phyloP scores from a whole-genome alignment of 2,329 filamentous ascomycete genomes.

The Colletotrichum sp. region DNA sequence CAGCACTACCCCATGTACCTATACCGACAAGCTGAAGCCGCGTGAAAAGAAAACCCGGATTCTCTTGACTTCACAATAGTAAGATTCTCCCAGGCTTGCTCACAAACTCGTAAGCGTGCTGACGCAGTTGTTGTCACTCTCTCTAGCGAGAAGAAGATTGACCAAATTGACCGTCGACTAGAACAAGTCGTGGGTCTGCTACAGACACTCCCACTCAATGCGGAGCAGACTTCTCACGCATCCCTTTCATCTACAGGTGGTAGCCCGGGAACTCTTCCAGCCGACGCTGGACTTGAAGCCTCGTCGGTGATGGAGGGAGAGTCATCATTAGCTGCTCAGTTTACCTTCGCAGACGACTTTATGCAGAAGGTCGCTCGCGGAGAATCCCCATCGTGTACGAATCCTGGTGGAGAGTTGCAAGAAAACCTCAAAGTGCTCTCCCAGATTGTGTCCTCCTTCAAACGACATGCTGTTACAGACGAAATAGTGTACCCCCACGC shows the following conservation, averaged over 20 bases:
- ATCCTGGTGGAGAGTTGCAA: constrained; percentile 32
- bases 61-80: constrained; percentile 43
- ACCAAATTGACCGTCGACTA: constrained; percentile 39
- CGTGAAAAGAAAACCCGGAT: constrained; percentile 41
- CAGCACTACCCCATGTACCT: constrained; percentile 39
- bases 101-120: not conserved
- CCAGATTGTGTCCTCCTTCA: constrained; percentile 29
- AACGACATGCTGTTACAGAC: constrained; percentile 25
- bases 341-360: constrained; percentile 51
- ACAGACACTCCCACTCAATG: not conserved
- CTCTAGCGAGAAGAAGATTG: constrained; percentile 40
- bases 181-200: constrained; percentile 38
- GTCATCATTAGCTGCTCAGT: constrained; percentile 50
- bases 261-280: not conserved
- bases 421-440: constrained; percentile 38
- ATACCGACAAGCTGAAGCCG: constrained; percentile 29
- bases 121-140: not conserved
- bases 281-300: not conserved
- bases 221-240: constrained; percentile 30
- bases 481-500: constrained; percentile 31
- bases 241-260: not conserved
- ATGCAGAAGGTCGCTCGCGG: constrained; percentile 39
- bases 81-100: constrained; percentile 12
- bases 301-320: constrained; percentile 44
- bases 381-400: constrained; percentile 16